phyloP scores from a whole-genome alignment of 208 protist genomes.

The Trichomonas gallinae region DNA sequence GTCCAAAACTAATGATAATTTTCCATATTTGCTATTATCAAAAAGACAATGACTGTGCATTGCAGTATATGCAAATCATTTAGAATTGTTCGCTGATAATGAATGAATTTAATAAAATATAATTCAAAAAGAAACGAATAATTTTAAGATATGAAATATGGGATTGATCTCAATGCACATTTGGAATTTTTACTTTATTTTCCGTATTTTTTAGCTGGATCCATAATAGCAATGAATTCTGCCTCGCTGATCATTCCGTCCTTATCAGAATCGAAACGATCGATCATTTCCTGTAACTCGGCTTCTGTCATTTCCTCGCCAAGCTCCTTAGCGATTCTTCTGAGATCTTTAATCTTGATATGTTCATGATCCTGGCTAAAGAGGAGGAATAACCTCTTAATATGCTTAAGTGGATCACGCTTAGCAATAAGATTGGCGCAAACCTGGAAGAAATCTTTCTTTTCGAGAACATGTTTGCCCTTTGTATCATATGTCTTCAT shows the following conservation, averaged over 20 bases:
- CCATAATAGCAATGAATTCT: slow-evolving; percentile 21
- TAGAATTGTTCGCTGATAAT: too few relatives aligned
- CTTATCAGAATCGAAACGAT: slow-evolving; percentile 78
- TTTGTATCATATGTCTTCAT: neutral
- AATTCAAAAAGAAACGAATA: neutral
- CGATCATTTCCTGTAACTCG: slow-evolving; percentile 87
- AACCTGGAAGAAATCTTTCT: neutral
- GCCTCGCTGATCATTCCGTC: slow-evolving; percentile 49
- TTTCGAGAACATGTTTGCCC: neutral
- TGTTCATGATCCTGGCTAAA: slow-evolving; percentile 49
- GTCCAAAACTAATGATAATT: too few relatives aligned
- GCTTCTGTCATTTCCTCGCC: slow-evolving; percentile 56
- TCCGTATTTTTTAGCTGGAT: neutral
- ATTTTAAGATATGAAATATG: neutral
- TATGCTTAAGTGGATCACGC: slow-evolving; percentile 48
- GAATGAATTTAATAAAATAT: too few relatives aligned
- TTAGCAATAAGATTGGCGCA: slow-evolving; percentile 42
- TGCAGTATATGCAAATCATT: too few relatives aligned
- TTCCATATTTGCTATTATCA: too few relatives aligned
- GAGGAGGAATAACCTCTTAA: slow-evolving; percentile 48
- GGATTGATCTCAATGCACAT: neutral
- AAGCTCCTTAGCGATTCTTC: slow-evolving; percentile 43
- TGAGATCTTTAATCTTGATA: slow-evolving; percentile 48
- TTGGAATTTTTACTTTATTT: neutral
- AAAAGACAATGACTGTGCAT: too few relatives aligned